Conservation (phyloP, 768 basidiomycete genomes). For the Basidioascus undulatus region DNA sequence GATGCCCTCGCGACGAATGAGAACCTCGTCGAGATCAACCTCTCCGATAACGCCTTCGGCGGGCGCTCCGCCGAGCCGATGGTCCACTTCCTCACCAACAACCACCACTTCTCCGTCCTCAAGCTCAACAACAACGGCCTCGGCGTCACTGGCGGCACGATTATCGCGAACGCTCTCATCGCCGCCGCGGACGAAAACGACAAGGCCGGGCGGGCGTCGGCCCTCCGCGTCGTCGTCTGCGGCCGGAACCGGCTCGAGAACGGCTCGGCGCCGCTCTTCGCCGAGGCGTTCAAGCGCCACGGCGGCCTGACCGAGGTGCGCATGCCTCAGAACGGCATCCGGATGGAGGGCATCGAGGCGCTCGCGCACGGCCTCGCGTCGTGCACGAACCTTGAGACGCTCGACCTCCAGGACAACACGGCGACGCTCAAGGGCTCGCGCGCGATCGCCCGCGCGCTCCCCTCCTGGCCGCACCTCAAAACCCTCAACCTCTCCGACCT, state of each 20-base stretch:
- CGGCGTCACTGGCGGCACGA: slow-evolving; percentile 62
- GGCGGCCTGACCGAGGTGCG: slow-evolving; percentile 57
- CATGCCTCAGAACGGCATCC: slow-evolving; percentile 95
- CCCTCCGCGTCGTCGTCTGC: slow-evolving; percentile 58
- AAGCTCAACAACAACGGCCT: slow-evolving; percentile 93
- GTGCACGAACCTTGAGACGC: slow-evolving; percentile 37
- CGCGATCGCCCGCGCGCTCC: slow-evolving; percentile 38
- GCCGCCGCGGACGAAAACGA: slow-evolving; percentile 47
- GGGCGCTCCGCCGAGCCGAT: slow-evolving; percentile 84
- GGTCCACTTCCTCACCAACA: slow-evolving; percentile 65
- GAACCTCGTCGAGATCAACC: slow-evolving; percentile 61
- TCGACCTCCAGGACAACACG: slow-evolving; percentile 73
- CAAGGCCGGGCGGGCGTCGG: slow-evolving; percentile 40
- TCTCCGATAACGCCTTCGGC: slow-evolving; percentile 91
- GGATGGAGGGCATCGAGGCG: slow-evolving; percentile 65
- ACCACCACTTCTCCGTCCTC: slow-evolving; percentile 57
- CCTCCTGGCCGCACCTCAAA: slow-evolving; percentile 42
- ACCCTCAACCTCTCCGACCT: slow-evolving; percentile 85
- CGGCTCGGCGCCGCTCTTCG: slow-evolving; percentile 61
- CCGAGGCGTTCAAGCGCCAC: slow-evolving; percentile 66
- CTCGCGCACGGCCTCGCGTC: slow-evolving; percentile 51
- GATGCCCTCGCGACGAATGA: slow-evolving; percentile 58
- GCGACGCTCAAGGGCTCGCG: slow-evolving; percentile 32
- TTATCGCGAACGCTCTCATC: slow-evolving; percentile 60
- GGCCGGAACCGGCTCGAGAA: slow-evolving; percentile 91